Percentiles rank a stretch among this genome's conserved stretches.
Conservation (phyloP, 148 eudicot species). For the Pouteria glomerata region DNA sequence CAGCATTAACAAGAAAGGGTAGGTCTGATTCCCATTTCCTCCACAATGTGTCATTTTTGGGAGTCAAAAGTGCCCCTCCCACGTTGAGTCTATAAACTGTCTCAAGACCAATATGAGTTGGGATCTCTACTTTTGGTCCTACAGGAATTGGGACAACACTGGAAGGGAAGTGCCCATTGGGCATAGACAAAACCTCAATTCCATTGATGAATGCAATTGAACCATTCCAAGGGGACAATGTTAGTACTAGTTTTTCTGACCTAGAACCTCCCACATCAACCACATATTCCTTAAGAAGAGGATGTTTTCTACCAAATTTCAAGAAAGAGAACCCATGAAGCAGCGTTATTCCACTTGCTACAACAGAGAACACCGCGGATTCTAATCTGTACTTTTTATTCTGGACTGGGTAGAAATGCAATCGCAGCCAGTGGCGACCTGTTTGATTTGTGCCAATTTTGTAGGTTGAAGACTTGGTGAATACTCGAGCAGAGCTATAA, state of each 20-base stretch:
- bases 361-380: slow-evolving; percentile 16
- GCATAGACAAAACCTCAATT: slow-evolving; percentile 16
- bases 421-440: slow-evolving; percentile 19
- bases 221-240: slow-evolving; percentile 13
- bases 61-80: slow-evolving; percentile 23
- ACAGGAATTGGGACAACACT: slow-evolving; percentile 15
- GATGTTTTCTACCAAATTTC: neutral
- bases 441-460: neutral
- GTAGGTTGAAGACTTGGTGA: neutral
- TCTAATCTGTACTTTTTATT: neutral
- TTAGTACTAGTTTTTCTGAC: slow-evolving; percentile 9
- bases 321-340: slow-evolving; percentile 18
- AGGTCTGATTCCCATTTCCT: slow-evolving; percentile 27
- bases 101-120: slow-evolving; percentile 12
- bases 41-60: slow-evolving; percentile 21
- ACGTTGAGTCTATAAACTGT: slow-evolving; percentile 19
- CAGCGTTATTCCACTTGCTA: slow-evolving; percentile 16
- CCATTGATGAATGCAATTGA: slow-evolving; percentile 20
- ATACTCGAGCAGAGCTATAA: neutral
- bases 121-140: neutral
- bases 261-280: slow-evolving; percentile 10
- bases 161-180: slow-evolving; percentile 9
- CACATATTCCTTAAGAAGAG: slow-evolving; percentile 18
- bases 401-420: slow-evolving; percentile 18
- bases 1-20: slow-evolving; percentile 13